These are phyloP conservation scores for Blastocrithidia nonstop DNA, from an alignment of 208 protist genomes.

Conservation along the genomic window DNA sequence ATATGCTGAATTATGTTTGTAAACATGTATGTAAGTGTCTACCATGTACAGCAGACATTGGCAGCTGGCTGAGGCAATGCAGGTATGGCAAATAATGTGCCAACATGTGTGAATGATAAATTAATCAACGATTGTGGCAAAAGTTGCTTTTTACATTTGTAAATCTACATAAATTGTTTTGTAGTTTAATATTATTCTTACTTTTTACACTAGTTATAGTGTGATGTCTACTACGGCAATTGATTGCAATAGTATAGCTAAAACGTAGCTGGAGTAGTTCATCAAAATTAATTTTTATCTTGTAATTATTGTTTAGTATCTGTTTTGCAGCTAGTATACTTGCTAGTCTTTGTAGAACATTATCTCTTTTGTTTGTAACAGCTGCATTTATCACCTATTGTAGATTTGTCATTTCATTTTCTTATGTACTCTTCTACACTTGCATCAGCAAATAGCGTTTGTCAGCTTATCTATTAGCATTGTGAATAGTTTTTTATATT, in stretches of 20 bases:
- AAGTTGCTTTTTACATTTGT: not conserved
- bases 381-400: too few species aligned
- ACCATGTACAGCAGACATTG: not conserved
- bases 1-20: too few species aligned
- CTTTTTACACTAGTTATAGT: not conserved
- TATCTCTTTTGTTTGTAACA: too few species aligned
- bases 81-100: slow-evolving; percentile 11
- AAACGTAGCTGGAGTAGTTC: not conserved
- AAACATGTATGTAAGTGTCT: too few species aligned
- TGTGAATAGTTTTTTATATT: too few species aligned
- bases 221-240: not conserved
- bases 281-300: not conserved
- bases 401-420: too few species aligned
- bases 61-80: slow-evolving; percentile 9
- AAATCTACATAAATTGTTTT: not conserved
- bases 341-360: not conserved
- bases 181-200: not conserved
- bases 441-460: too few species aligned
- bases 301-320: not conserved
- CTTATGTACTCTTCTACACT: too few species aligned
- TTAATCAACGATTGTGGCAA: not conserved
- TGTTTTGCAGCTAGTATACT: not conserved
- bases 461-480: too few species aligned
- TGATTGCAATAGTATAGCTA: not conserved
- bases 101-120: not conserved